Base-by-base conservation (phyloP, 257 asterid species). In the Solanum pennellii region DNA sequence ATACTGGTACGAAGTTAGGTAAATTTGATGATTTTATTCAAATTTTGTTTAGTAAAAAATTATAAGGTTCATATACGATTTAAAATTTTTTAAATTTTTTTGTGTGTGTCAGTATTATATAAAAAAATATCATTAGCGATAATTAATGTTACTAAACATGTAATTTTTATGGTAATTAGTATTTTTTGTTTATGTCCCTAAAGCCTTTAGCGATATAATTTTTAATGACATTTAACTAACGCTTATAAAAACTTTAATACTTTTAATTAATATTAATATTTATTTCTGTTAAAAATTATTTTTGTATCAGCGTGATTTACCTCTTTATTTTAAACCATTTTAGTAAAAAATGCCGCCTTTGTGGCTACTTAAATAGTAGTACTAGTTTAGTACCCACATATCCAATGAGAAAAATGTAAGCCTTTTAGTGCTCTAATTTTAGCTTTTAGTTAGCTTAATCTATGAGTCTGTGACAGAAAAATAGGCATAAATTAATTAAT, bases 1-100 rank as follows among this genome's bases (percentile, higher is more conserved):
- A n/a, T 62, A n/a, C 71, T 10, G 15, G 6, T 23, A n/a, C 7
- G 16, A 2, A 59, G 66, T 59, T 11, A 56, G 65, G 11, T 56
- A 56, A 18, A 20, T 59, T 59, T 3, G 5, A 59, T 5, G 5
- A 12, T 0, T 59, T 59, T 12, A 3, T 59, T 5, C 0, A 3
- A 20, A 59, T 20, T 20, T 20, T 0, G 25, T 20, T 59, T 1
- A 56, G 1, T 20, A 3, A 59, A 20, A 20, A 20, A 7, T 59
- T 8, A 20, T 59, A 7, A 5, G 0, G 0, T 59, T 0, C 1
- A 20, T 56, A 20, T 0, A 59, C 20, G 0, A 7, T 62, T 23
- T 62, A 5, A 23, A 4, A 0, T 0, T 5, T 0, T 62, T n/a
- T 0, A 1, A 62, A 10, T 11, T 11, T n/a, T 0, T n/a, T 62